phyloP scores from a whole-genome alignment of 75 land plant species.

The Chamaecyparis obtusa region DNA sequence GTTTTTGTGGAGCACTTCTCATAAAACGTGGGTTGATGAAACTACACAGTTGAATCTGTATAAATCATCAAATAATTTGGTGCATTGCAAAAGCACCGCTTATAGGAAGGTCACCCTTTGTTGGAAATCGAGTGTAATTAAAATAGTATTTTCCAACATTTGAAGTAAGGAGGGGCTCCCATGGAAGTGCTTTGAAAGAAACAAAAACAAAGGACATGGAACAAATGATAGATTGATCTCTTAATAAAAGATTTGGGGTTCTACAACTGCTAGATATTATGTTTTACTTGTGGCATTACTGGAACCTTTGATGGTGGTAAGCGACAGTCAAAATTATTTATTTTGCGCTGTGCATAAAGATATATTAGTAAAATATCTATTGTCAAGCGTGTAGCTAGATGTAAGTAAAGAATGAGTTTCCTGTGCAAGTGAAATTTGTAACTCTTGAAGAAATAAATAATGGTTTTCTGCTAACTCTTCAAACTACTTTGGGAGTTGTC shows the following conservation, averaged over 20 bases:
- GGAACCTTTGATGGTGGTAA: neutral
- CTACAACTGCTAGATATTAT: neutral
- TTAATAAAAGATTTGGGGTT: neutral
- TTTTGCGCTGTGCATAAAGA: neutral
- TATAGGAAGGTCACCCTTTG: neutral
- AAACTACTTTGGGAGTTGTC: neutral
- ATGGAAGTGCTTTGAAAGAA: neutral
- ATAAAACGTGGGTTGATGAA: too few species aligned
- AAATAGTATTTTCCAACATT: neutral
- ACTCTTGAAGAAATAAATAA: neutral
- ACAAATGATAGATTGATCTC: neutral
- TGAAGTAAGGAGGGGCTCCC: neutral
- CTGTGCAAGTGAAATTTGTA: neutral
- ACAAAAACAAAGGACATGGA: neutral
- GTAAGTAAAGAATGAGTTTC: neutral
- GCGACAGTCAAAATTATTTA: neutral
- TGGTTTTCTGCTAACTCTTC: neutral
- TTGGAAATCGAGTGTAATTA: neutral
- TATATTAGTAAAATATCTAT: neutral
- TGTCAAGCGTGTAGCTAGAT: neutral
- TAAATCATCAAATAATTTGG: too few species aligned
- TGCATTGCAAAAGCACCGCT: too few species aligned
- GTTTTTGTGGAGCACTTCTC: too few species aligned
- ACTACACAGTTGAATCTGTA: too few species aligned
- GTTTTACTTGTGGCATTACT: neutral